Evolutionary conservation across 768 basidiomycete species (phyloP).

Genomic region (Mycena alexandri): DNA sequence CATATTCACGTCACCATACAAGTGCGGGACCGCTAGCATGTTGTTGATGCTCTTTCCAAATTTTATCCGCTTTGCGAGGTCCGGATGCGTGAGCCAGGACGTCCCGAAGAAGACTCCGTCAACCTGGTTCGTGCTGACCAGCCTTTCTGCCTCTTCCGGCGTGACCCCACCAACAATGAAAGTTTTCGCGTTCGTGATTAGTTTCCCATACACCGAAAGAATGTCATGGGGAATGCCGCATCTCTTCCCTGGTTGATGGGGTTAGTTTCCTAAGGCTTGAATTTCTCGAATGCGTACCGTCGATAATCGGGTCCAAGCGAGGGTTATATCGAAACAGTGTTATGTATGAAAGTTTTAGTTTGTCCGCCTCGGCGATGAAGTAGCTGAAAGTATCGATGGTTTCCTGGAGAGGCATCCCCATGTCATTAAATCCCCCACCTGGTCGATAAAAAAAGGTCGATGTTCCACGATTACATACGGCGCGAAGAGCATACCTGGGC

Average conservation of each 20-base stretch:
- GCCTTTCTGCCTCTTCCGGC: constrained; percentile 43
- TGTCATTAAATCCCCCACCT: constrained; percentile 59
- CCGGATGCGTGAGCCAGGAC: constrained; percentile 46
- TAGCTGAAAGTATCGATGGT: constrained; percentile 57
- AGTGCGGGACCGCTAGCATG: constrained; percentile 34
- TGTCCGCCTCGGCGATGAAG: constrained; percentile 56
- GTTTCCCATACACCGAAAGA: constrained; percentile 41
- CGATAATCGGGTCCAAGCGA: background rate
- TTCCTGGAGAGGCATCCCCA: constrained; percentile 61
- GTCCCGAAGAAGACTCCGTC: constrained; percentile 47
- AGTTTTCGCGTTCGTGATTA: constrained; percentile 41
- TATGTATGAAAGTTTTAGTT: constrained; percentile 42
- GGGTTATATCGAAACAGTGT: constrained; percentile 16
- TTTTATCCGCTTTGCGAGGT: constrained; percentile 45
- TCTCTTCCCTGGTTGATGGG: constrained; percentile 18
- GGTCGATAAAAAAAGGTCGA: constrained; percentile 38
- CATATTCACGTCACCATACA: constrained; percentile 39
- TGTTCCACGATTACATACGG: background rate
- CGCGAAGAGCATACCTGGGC: constrained; percentile 23
- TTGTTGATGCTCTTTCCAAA: constrained; percentile 43
- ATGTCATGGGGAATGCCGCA: constrained; percentile 47
- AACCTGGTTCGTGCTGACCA: constrained; percentile 41
- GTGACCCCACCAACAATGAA: constrained; percentile 46
- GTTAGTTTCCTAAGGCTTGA: background rate
- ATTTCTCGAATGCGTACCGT: constrained; percentile 4